A percentile compares a stretch with the other conserved stretches of the same genome.
Conservation (phyloP, 2,329 filamentous ascomycete species). For the Botrytis hyacinthi region DNA sequence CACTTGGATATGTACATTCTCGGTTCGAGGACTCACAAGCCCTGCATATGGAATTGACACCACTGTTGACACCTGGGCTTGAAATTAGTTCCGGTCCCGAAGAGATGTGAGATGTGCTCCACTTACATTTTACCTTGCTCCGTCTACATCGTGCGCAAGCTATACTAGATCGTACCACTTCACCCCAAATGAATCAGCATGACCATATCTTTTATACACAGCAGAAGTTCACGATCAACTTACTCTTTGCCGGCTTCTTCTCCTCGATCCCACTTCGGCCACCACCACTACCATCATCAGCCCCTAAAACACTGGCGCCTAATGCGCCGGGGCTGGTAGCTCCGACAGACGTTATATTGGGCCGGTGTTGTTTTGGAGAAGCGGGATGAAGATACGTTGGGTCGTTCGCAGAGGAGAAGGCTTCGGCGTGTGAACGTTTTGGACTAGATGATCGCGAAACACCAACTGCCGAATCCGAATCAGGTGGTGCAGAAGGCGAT, state of each 20-base stretch:
- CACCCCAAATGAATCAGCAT: constrained; percentile 28
- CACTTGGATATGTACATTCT: constrained; percentile 68
- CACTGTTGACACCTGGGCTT: constrained; percentile 55
- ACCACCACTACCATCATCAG: constrained; percentile 33
- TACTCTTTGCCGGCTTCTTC: constrained; percentile 41
- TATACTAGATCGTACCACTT: constrained; percentile 72
- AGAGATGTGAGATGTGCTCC: too few species aligned
- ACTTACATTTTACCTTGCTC: constrained; percentile 82
- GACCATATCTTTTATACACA: background rate
- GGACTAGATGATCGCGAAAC: constrained; percentile 35
- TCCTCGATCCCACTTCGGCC: constrained; percentile 42
- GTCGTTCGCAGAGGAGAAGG: constrained; percentile 34
- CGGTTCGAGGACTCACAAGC: constrained; percentile 70
- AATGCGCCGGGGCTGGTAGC: constrained; percentile 30
- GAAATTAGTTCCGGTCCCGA: background rate
- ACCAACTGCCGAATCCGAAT: constrained; percentile 28
- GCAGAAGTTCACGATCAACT: background rate
- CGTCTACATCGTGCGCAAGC: constrained; percentile 73
- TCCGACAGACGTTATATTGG: constrained; percentile 31
- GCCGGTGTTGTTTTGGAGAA: constrained; percentile 34
- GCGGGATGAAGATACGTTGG: constrained; percentile 35
- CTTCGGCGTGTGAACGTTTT: constrained; percentile 39
- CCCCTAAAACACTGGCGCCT: constrained; percentile 34
- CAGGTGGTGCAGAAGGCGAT: constrained; percentile 35
- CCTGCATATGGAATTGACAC: constrained; percentile 68